These are phyloP conservation scores for Aspergillus bombycis DNA, from an alignment of 2,329 filamentous ascomycete genomes.

Conservation along the genomic window DNA sequence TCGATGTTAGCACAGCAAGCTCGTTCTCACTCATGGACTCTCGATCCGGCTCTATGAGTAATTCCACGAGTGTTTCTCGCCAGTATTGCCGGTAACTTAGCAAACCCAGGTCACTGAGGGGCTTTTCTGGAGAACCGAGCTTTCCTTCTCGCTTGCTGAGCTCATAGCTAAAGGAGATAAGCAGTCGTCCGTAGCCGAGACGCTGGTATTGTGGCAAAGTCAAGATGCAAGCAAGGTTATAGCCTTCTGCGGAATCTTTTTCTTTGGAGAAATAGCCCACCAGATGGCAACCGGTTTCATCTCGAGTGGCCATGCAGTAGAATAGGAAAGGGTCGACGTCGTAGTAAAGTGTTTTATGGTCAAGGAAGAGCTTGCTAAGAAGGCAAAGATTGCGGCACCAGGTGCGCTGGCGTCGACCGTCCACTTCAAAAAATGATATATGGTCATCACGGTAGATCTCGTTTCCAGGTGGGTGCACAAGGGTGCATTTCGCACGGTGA, in stretches of 20 bases:
- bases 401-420: constrained; percentile 94
- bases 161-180: constrained; percentile 98
- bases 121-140: constrained; percentile 94
- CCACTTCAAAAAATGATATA: constrained; percentile 95
- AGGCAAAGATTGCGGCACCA: constrained; percentile 98
- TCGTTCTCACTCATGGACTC: constrained; percentile 76
- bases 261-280: constrained; percentile 99
- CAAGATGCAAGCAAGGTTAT: constrained; percentile 97
- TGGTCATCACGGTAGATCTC: constrained; percentile 94
- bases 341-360: constrained; percentile 97
- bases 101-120: constrained; percentile 88
- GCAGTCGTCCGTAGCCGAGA: constrained; percentile 86
- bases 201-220: constrained; percentile 95
- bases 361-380: constrained; percentile 94
- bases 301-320: constrained; percentile 94
- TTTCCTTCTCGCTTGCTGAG: constrained; percentile 94
- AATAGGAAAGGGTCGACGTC: constrained; percentile 97
- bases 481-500: constrained; percentile 85
- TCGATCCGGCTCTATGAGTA: constrained; percentile 74
- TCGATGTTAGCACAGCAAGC: constrained; percentile 76
- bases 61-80: constrained; percentile 90
- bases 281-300: constrained; percentile 90
- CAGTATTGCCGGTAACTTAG: constrained; percentile 96
- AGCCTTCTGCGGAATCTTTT: constrained; percentile 94
- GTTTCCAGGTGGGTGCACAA: constrained; percentile 93